A percentile compares a stretch with the other conserved stretches of the same genome.
These are phyloP conservation scores for Pneumocystis carinii DNA, from an alignment of 1,139 yeast genomes.

Conservation along the genomic window DNA sequence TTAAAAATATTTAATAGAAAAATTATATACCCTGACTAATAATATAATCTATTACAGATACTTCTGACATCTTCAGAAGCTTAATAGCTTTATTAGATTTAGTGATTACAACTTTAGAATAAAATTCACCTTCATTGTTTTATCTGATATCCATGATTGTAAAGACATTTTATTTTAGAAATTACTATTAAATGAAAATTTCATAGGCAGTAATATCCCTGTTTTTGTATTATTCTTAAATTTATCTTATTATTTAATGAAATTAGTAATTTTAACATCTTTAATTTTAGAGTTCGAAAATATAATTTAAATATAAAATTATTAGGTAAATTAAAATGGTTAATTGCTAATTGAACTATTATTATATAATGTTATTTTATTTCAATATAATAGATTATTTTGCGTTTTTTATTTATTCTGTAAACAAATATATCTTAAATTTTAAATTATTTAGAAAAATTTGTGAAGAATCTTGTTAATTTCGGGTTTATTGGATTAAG, in stretches of 20 bases:
- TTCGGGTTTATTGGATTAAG: neutral
- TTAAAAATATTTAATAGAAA: neutral
- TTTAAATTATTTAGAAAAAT: neutral
- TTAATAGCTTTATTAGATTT: conserved; percentile 1
- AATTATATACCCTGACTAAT: conserved; percentile 8
- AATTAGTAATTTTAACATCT: neutral
- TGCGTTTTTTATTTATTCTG: too few relatives aligned
- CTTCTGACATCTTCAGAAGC: conserved; percentile 11
- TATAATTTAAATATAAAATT: neutral
- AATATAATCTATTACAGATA: conserved; percentile 10
- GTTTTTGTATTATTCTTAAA: neutral
- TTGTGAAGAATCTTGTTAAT: neutral
- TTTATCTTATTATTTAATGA: neutral
- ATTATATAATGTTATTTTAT: too few relatives aligned
- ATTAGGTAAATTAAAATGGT: neutral
- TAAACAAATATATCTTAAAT: neutral
- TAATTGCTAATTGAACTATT: too few relatives aligned
- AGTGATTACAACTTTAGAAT: neutral
- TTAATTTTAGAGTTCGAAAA: neutral
- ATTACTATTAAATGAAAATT: neutral
- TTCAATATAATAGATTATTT: neutral
- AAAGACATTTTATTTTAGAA: conserved; percentile 5
- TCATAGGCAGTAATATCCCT: neutral
- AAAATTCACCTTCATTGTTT: neutral
- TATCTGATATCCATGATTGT: conserved; percentile 7